Evolutionary conservation across 306 rosid genomes (phyloP), one percentile per base, ranked within the genome.

Genomic region (Pyrus communis): DNA sequence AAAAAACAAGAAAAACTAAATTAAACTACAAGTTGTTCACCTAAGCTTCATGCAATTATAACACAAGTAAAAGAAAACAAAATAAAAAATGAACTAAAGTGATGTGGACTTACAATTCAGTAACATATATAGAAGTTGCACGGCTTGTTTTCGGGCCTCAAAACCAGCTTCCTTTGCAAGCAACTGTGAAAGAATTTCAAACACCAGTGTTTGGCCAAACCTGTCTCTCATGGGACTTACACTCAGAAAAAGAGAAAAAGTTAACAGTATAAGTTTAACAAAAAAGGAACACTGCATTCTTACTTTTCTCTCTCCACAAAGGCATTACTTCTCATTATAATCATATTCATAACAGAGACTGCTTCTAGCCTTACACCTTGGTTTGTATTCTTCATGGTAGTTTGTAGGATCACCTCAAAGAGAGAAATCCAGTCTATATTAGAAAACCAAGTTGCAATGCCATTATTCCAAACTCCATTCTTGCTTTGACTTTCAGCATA

Each of bases 151-250:
- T 82, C 82, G 93, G 69, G 89, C 89, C 54, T 17, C 79, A 77
- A 92, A 79, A 67, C 95, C 96, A 71, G 91, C 87, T 77, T 90
- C 96, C 86, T 87, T 89, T 81, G 78, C 82, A 67, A 94, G 91
- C 82, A 92, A 80, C 75, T 85, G 85, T 38, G 89, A 63, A 60
- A 92, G 81, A 75, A 87, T 80, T 82, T 86, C 88, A 82, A 92
- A 92, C 60, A 89, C 79, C 62, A 68, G 82, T 73, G 80, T 66
- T 67, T 77, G 83, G 75, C 83, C 83, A 84, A 94, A 85, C 93
- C 97, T 94, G 92, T 51, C 70, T 57, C 63, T 64, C 54, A 65
- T 12, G 72, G 60, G 33, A 58, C 72, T 69, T 77, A 9, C 74
- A 77, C 54, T 76, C 22, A 64, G 72, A 10, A 65, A 19, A 58